A percentile compares a stretch with the other conserved stretches of the same genome.
These are phyloP conservation scores for Lachnellula suecica DNA, from an alignment of 2,329 filamentous ascomycete genomes.

Conservation along the genomic window DNA sequence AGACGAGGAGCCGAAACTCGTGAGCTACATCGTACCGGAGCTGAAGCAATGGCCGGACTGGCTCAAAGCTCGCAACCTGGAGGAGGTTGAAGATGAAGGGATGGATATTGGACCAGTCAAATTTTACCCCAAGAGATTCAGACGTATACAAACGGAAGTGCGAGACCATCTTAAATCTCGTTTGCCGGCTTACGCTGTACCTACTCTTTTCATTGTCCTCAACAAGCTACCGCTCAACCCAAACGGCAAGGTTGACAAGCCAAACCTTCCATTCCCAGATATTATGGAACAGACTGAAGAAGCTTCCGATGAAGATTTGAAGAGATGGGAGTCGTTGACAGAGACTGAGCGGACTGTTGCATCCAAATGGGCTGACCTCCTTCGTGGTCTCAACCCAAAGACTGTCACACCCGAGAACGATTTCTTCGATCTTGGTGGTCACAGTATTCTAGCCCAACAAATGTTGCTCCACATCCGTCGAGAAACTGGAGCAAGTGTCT, in stretches of 20 bases:
- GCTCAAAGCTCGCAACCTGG: constrained; percentile 40
- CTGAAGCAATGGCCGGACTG: constrained; percentile 70
- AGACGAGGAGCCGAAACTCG: constrained; percentile 80
- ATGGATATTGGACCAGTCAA: not conserved
- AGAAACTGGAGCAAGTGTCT: constrained; percentile 61
- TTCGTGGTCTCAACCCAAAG: constrained; percentile 35
- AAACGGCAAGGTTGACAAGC: constrained; percentile 83
- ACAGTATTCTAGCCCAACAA: constrained; percentile 78
- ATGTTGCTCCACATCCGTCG: constrained; percentile 71
- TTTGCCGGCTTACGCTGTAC: constrained; percentile 73
- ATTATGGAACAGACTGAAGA: constrained; percentile 61
- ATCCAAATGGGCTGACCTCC: not conserved
- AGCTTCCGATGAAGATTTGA: not conserved
- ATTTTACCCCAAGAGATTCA: not conserved
- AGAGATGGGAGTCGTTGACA: constrained; percentile 37
- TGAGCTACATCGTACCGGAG: constrained; percentile 89
- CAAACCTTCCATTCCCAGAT: constrained; percentile 78
- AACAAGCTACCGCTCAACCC: constrained; percentile 75
- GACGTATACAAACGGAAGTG: not conserved
- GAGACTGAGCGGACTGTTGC: constrained; percentile 31
- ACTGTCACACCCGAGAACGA: constrained; percentile 61
- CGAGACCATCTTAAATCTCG: constrained; percentile 60
- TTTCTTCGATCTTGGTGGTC: constrained; percentile 81
- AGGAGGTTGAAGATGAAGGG: constrained; percentile 45
- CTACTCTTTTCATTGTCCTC: constrained; percentile 71